A percentile compares a stretch with the other conserved stretches of the same genome.
phyloP scores from a whole-genome alignment of 805 yeast species.

The Cyberlindnera samutprakarnensis region DNA sequence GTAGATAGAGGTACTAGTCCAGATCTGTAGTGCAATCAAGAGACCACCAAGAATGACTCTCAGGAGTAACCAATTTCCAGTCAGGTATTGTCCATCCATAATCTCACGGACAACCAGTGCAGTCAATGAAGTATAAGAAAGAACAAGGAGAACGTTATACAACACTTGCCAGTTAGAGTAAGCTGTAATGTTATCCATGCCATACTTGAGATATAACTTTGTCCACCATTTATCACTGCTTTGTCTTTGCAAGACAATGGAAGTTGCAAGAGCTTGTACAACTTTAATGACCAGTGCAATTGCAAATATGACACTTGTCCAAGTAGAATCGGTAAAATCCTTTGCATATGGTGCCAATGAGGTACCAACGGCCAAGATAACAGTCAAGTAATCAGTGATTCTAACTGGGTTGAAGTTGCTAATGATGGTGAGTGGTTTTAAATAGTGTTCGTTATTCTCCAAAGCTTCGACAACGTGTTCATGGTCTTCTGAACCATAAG shows the following conservation, averaged over 20 bases:
- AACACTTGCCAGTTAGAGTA: conserved; percentile 67
- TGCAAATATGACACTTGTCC: conserved; percentile 23
- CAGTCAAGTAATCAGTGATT: conserved; percentile 51
- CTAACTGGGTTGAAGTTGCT: conserved; percentile 57
- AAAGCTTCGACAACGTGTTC: conserved; percentile 27
- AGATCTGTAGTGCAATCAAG: conserved; percentile 50
- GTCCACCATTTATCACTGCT: conserved; percentile 58
- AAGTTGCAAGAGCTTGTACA: conserved; percentile 42
- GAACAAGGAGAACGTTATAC: conserved; percentile 43
- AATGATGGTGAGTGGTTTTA: conserved; percentile 48
- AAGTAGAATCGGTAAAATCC: conserved; percentile 21
- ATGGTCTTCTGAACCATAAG: conserved; percentile 43
- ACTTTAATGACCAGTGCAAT: conserved; percentile 38
- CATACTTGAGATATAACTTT: conserved; percentile 53
- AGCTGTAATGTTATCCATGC: conserved; percentile 56
- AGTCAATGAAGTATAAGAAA: conserved; percentile 49
- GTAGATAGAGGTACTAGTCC: conserved; percentile 64
- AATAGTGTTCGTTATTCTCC: conserved; percentile 31
- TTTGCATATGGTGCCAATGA: conserved; percentile 34
- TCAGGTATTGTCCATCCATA: conserved; percentile 19
- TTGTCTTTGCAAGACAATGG: conserved; percentile 48
- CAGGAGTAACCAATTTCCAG: conserved; percentile 38
- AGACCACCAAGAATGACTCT: conserved; percentile 52
- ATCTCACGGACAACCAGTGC: conserved; percentile 29
- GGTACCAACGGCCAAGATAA: conserved; percentile 33